Percentiles rank a stretch among this genome's conserved stretches.
Evolutionary conservation across 345 rosid genomes (phyloP).

Genomic region (Ailanthus altissimus): DNA sequence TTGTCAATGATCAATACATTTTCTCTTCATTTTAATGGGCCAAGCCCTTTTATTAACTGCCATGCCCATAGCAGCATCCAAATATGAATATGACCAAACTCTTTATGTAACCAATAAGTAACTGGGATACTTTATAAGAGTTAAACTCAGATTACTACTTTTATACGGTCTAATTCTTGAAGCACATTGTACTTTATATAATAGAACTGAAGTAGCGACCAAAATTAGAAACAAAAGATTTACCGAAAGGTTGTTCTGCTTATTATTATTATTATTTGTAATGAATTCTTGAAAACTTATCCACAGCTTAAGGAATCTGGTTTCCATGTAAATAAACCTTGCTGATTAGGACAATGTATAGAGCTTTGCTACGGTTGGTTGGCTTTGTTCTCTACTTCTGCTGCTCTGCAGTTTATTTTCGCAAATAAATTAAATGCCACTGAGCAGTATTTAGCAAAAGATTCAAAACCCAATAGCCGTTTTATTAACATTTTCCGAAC

Average conservation of each 20-base stretch:
- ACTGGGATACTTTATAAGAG: no score
- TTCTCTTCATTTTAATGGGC: not conserved
- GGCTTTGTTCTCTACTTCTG: not conserved
- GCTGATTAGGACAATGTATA: not conserved
- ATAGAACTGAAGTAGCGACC: not conserved
- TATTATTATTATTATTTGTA: no score
- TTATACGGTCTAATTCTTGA: not conserved
- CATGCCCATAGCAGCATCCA: not conserved
- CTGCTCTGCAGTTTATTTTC: not conserved
- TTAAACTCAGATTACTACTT: no score
- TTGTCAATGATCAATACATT: not conserved
- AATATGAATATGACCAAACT: no score
- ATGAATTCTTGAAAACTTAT: no score
- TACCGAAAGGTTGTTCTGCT: no score
- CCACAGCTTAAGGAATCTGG: no score
- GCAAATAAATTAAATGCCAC: not conserved
- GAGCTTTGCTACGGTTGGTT: not conserved
- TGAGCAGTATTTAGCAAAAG: no score
- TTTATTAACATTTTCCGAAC: no score
- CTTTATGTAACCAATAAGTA: no score
- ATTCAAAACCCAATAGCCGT: no score
- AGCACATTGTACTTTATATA: not conserved
- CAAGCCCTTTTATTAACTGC: no score
- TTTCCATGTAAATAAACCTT: not conserved
- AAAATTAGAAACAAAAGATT: not conserved